These are phyloP conservation scores for Trichoderma virens DNA, from an alignment of 495 filamentous ascomycete species.

Conservation along the genomic window DNA sequence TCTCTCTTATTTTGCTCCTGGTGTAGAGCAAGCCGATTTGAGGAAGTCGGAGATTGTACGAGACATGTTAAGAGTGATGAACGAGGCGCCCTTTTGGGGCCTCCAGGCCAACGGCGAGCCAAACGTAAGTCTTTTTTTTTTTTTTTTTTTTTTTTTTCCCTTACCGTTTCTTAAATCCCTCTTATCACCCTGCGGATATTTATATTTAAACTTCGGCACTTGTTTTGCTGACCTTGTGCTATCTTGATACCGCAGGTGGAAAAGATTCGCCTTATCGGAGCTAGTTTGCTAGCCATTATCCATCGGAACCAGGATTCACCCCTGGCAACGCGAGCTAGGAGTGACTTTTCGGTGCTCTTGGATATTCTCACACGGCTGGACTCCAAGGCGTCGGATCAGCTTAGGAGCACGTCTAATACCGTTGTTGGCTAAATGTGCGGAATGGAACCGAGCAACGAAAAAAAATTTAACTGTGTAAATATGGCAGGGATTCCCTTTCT, in stretches of 20 bases:
- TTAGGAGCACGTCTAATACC: neutral
- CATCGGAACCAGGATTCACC: conserved; percentile 16
- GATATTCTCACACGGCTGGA: conserved; percentile 2
- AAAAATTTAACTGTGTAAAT: neutral
- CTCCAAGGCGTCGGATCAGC: conserved; percentile 1
- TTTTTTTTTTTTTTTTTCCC: neutral
- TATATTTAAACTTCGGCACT: conserved; percentile 12
- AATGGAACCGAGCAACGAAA: neutral
- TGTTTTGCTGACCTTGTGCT: conserved; percentile 13
- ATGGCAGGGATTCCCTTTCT: neutral
- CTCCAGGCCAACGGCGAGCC: conserved; percentile 8
- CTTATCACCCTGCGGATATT: neutral
- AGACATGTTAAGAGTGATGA: conserved; percentile 10
- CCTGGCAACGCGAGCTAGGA: neutral
- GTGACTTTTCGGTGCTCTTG: neutral
- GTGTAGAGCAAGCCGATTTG: conserved; percentile 8
- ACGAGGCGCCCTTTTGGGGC: conserved; percentile 10
- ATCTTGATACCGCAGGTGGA: conserved; percentile 18
- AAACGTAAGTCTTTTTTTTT: neutral
- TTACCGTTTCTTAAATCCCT: neutral
- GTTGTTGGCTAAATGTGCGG: conserved; percentile 2
- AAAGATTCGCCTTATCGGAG: conserved; percentile 25
- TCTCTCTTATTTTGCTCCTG: conserved; percentile 8
- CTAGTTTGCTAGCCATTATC: conserved; percentile 24
- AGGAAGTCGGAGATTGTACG: conserved; percentile 5